phyloP scores from a whole-genome alignment of 176 grass and related monocot genomes.

The Elymus sibiricus region DNA sequence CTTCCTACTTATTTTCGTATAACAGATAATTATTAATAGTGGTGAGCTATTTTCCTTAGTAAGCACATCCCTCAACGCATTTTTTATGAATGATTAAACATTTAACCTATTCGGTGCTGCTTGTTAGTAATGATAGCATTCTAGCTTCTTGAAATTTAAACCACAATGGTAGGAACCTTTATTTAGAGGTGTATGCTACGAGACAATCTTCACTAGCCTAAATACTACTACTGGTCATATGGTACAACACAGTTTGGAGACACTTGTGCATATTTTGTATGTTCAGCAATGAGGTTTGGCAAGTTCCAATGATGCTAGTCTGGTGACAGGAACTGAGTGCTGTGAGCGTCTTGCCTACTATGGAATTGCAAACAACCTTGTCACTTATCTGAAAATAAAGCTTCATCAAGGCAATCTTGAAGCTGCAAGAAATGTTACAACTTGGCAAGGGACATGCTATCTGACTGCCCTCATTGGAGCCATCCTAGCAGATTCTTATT shows the following conservation, averaged over 20 bases:
- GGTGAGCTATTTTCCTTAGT: background rate
- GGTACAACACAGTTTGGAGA: background rate
- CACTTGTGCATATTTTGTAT: background rate
- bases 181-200: background rate
- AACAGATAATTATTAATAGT: background rate
- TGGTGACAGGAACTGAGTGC: conserved; percentile 67
- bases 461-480: conserved; percentile 82
- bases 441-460: conserved; percentile 95
- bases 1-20: background rate
- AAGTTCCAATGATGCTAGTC: conserved; percentile 3
- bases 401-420: conserved; percentile 74
- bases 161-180: background rate
- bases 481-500: conserved; percentile 79
- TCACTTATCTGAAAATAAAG: conserved; percentile 71
- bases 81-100: background rate
- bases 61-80: background rate
- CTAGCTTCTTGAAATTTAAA: background rate
- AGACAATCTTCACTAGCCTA: background rate
- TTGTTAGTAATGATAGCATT: background rate
- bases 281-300: background rate
- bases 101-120: background rate
- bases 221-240: background rate
- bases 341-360: conserved; percentile 92
- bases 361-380: conserved; percentile 73
- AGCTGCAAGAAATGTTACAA: conserved; percentile 82